Percentiles rank a stretch among this genome's conserved stretches.
Evolutionary conservation across 2,329 filamentous ascomycete genomes (phyloP).

Genomic region (Mycocentrospora acerina): DNA sequence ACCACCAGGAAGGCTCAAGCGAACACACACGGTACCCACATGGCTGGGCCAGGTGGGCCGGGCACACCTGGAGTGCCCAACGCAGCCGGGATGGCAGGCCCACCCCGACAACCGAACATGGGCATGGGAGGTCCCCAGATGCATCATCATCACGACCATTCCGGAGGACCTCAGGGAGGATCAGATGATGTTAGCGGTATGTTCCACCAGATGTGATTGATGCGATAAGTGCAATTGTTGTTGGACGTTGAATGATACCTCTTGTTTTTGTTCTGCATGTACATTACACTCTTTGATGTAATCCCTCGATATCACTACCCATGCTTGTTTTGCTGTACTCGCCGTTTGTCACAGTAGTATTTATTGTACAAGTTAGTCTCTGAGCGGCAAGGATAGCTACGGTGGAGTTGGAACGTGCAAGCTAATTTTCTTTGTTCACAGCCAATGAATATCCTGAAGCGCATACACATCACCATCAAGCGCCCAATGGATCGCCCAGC

Average conservation of each 20-base stretch:
- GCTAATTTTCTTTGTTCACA: constrained; percentile 49
- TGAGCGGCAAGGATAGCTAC: constrained; percentile 20
- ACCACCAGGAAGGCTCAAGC: constrained; percentile 75
- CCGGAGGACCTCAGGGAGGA: constrained; percentile 66
- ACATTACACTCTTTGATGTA: constrained; percentile 48
- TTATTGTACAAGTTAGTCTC: constrained; percentile 30
- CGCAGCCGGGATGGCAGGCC: constrained; percentile 62
- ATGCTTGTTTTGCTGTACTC: constrained; percentile 31
- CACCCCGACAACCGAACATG: constrained; percentile 65
- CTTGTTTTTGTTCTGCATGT: constrained; percentile 45
- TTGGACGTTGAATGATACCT: constrained; percentile 45
- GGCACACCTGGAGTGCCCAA: constrained; percentile 66
- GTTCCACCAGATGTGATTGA: constrained; percentile 88
- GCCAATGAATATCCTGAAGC: constrained; percentile 63
- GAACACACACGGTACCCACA: constrained; percentile 62
- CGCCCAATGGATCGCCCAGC: constrained; percentile 59
- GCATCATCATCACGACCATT: constrained; percentile 73
- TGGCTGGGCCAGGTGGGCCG: constrained; percentile 64
- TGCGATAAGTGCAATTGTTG: constrained; percentile 44
- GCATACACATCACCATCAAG: constrained; percentile 67
- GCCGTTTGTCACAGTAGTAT: constrained; percentile 12
- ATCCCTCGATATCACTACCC: constrained; percentile 43
- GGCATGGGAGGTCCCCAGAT: constrained; percentile 66
- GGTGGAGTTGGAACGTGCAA: constrained; percentile 35
- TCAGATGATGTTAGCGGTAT: constrained; percentile 91